Percentiles rank a stretch among this genome's conserved stretches.
phyloP scores from a whole-genome alignment of 164 flowering plant species.

The Magnolia changhungtana region DNA sequence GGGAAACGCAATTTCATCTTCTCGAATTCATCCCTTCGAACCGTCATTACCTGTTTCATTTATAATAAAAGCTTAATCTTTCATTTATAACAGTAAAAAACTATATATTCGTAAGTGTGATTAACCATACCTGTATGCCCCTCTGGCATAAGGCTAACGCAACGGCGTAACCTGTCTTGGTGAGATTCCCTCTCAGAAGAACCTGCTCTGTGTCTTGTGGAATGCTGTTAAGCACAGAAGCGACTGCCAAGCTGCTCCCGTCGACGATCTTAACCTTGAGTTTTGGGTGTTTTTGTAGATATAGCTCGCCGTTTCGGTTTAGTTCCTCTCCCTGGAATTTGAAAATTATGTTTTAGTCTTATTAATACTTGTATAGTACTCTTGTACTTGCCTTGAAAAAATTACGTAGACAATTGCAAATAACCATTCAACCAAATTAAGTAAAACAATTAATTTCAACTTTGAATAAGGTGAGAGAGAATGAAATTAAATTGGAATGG shows the following conservation, averaged over 20 bases:
- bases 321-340: conserved; percentile 51
- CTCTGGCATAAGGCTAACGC: conserved; percentile 40
- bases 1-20: conserved; percentile 24
- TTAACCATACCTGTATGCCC: conserved; percentile 39
- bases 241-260: conserved; percentile 66
- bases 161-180: conserved; percentile 40
- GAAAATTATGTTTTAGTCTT: neutral
- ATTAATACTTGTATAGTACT: too few species aligned
- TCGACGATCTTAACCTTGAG: conserved; percentile 60
- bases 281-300: conserved; percentile 41
- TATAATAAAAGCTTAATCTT: neutral
- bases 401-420: too few species aligned
- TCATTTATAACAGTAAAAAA: neutral
- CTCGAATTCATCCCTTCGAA: conserved; percentile 20
- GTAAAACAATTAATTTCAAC: too few species aligned
- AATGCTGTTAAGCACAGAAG: conserved; percentile 50
- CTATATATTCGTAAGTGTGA: neutral
- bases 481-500: neutral
- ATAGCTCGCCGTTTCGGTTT: conserved; percentile 58
- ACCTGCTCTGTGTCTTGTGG: conserved; percentile 58
- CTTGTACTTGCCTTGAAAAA: too few species aligned
- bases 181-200: conserved; percentile 36
- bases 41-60: conserved; percentile 27
- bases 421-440: neutral
- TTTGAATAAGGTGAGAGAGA: too few species aligned